Evolutionary conservation across 805 yeast species (phyloP).

Genomic region (Yarrowia deformans): DNA sequence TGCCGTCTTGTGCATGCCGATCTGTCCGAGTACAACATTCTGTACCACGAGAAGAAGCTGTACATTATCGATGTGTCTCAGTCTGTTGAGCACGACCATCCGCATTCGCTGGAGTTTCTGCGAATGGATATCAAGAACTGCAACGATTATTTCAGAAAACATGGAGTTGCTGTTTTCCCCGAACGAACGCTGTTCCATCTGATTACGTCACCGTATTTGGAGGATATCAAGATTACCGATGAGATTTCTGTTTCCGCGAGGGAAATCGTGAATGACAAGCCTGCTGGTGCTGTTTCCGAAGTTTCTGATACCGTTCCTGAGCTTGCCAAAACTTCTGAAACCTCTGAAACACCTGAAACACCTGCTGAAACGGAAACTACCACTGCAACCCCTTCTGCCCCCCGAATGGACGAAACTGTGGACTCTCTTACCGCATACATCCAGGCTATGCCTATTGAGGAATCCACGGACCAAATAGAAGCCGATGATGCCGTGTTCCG

Average conservation of each 20-base stretch:
- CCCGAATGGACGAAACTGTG: conserved; percentile 48
- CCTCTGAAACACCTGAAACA: conserved; percentile 33
- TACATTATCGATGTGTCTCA: conserved; percentile 97
- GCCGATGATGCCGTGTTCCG: conserved; percentile 89
- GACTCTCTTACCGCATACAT: conserved; percentile 45
- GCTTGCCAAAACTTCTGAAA: conserved; percentile 48
- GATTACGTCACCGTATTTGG: conserved; percentile 53
- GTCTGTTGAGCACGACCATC: conserved; percentile 97
- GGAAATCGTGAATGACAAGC: background rate
- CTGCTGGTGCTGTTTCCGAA: background rate
- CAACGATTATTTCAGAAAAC: conserved; percentile 81
- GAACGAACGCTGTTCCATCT: conserved; percentile 84
- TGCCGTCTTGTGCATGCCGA: conserved; percentile 97
- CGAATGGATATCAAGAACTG: conserved; percentile 98
- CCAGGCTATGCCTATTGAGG: conserved; percentile 45
- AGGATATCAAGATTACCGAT: conserved; percentile 46
- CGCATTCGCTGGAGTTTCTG: conserved; percentile 91
- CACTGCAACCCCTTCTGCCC: no score
- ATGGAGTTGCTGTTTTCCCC: conserved; percentile 76
- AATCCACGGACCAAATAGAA: conserved; percentile 54
- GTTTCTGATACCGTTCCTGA: conserved; percentile 35
- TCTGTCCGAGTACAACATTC: conserved; percentile 91
- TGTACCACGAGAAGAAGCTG: conserved; percentile 73
- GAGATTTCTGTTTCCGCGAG: background rate
- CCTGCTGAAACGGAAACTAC: background rate